phyloP scores from a whole-genome alignment of 1,139 yeast species.

The Yamadazyma dushanensis region DNA sequence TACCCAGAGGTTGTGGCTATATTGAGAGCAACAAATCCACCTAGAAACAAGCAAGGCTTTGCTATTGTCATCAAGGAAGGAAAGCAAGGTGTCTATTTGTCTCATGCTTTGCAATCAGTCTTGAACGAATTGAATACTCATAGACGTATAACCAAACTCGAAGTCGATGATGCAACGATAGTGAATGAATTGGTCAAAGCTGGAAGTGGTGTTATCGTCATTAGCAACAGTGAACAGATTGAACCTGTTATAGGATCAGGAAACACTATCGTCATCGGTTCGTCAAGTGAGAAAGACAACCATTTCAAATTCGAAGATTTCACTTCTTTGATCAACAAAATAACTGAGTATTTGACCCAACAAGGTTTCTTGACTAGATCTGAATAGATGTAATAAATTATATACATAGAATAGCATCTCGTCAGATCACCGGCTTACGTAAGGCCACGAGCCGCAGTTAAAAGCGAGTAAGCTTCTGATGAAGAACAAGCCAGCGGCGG shows the following conservation, averaged over 20 bases:
- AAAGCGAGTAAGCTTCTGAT: too few species aligned
- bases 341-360: conserved; percentile 68
- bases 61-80: conserved; percentile 61
- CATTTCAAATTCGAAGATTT: conserved; percentile 21
- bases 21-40: conserved; percentile 90
- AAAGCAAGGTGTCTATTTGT: conserved; percentile 45
- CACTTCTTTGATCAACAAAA: conserved; percentile 62
- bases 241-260: conserved; percentile 46
- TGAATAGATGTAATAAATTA: not conserved
- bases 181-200: conserved; percentile 84
- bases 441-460: too few species aligned
- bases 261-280: conserved; percentile 27
- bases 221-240: conserved; percentile 29
- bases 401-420: too few species aligned
- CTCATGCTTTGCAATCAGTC: conserved; percentile 85
- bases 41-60: conserved; percentile 87
- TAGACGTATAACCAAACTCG: conserved; percentile 76
- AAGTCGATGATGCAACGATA: conserved; percentile 56
- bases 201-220: conserved; percentile 86
- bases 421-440: too few species aligned
- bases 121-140: conserved; percentile 88
- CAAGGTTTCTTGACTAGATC: conserved; percentile 60
- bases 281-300: conserved; percentile 13
- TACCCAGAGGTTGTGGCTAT: conserved; percentile 95
- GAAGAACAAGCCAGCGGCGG: too few species aligned